phyloP scores from a whole-genome alignment of 1,139 yeast genomes.

The Candida dubliniensis region DNA sequence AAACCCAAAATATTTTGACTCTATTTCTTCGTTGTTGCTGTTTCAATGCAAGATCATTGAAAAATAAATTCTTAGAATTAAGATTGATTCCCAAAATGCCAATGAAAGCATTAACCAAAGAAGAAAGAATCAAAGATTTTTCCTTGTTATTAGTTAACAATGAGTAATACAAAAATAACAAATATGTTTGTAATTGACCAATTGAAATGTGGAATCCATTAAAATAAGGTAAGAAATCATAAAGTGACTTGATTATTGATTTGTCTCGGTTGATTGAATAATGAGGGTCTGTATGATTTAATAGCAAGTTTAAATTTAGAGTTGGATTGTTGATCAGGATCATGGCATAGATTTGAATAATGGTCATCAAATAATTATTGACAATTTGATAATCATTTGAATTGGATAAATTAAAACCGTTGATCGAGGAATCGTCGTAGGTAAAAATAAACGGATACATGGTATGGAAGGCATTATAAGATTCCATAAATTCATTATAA shows the following conservation, averaged over 20 bases:
- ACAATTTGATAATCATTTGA: conserved; percentile 49
- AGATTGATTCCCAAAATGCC: conserved; percentile 50
- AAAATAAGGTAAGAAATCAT: conserved; percentile 48
- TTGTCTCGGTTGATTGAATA: conserved; percentile 24
- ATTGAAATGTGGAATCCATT: conserved; percentile 47
- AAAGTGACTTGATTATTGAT: conserved; percentile 36
- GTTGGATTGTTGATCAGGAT: conserved; percentile 50
- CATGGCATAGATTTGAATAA: conserved; percentile 49
- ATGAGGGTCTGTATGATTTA: conserved; percentile 41
- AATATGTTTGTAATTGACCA: conserved; percentile 42
- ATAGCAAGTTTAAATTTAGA: conserved; percentile 39
- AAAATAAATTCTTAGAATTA: conserved; percentile 46
- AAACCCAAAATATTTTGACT: conserved; percentile 62
- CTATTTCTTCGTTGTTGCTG: conserved; percentile 47
- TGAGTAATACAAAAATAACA: conserved; percentile 44
- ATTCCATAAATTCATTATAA: conserved; percentile 55
- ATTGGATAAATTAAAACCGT: conserved; percentile 50
- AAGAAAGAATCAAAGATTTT: conserved; percentile 43
- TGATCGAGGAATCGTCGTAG: conserved; percentile 50
- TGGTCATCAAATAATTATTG: conserved; percentile 49
- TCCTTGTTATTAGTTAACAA: conserved; percentile 48
- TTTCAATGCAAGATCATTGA: conserved; percentile 43
- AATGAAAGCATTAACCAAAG: conserved; percentile 46
- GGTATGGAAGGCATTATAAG: conserved; percentile 57
- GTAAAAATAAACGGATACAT: conserved; percentile 56